phyloP scores from a whole-genome alignment of 176 grass and related monocot species.

The Carex cristatella region DNA sequence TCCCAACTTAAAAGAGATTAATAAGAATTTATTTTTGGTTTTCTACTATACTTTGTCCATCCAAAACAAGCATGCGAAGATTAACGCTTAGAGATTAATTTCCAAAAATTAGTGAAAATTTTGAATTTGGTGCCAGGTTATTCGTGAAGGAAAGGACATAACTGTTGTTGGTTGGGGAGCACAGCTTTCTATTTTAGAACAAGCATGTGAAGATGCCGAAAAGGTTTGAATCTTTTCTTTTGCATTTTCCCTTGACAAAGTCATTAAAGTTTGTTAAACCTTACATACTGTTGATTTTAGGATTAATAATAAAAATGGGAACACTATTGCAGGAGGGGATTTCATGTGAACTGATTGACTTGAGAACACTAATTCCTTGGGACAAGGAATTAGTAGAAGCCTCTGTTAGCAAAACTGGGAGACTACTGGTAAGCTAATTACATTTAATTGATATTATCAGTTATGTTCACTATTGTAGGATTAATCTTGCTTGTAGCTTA shows the following conservation, averaged over 20 bases:
- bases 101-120: neutral
- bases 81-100: neutral
- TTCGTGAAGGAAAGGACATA: slow-evolving; percentile 73
- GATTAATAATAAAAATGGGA: slow-evolving; percentile 12
- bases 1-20: neutral
- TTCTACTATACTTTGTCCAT: neutral
- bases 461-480: neutral
- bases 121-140: slow-evolving; percentile 42
- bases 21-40: neutral
- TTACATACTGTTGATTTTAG: neutral
- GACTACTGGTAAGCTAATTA: slow-evolving; percentile 56
- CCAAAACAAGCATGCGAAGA: neutral
- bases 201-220: slow-evolving; percentile 77
- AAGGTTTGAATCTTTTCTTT: slow-evolving; percentile 36
- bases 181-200: slow-evolving; percentile 76
- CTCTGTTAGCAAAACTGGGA: slow-evolving; percentile 86
- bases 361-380: slow-evolving; percentile 92
- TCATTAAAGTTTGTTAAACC: neutral
- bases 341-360: slow-evolving; percentile 92
- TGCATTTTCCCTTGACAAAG: neutral
- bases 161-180: slow-evolving; percentile 93
- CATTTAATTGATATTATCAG: neutral
- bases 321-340: slow-evolving; percentile 63
- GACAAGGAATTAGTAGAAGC: slow-evolving; percentile 84
- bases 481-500: neutral